Base-by-base conservation (phyloP, 1,284 basidiomycete species). In the Jaminaea rosea region DNA sequence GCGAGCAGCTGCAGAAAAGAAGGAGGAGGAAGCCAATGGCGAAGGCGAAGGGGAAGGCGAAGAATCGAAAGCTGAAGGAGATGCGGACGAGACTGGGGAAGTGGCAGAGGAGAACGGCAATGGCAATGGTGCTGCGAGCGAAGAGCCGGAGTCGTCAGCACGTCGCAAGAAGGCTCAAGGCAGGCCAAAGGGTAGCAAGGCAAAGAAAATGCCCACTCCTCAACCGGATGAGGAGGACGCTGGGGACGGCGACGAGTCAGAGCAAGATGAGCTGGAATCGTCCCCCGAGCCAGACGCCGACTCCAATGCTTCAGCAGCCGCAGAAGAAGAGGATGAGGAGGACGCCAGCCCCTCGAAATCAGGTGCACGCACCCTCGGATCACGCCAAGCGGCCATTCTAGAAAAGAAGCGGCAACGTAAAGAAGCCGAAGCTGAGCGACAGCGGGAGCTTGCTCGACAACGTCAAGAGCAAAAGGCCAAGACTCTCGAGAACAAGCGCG, bases 171-270 rank as follows among this genome's bases (percentile, higher is more conserved):
- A n/a, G n/a, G n/a, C n/a, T n/a, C n/a, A n/a, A n/a, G n/a, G n/a
- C n/a, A 19, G 24, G 27, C 26, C 26, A 39, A 26, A 24, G 50
- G 9, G 37, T 6, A 19, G 27, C 24, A 44, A 4, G 28, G 34
- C 27, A 36, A 46, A 7, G 49, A 21, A 9, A 42, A 36, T 17
- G 26, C 32, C 13, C 9, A 17, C 26, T 8, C 39, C 39, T 11
- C 15, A n/a, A 13, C 72, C 75, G 9, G 76, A 76, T 44, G 64
- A 79, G 13, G 84, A 83, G 49, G 75, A 75, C 49, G 85, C 84
- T 67, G 82, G 29, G 4, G 50, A 52, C 4, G 68, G 53, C 17
- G 56, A 59, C 13, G 51, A 41, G 13, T 54, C 51, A 24, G 63
- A 65, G 28, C 52, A 66, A 49, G 67, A 71, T 44, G 63, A 63